Evolutionary conservation across 163 green algal species (phyloP).

Genomic region (Scenedesmus sp.): DNA sequence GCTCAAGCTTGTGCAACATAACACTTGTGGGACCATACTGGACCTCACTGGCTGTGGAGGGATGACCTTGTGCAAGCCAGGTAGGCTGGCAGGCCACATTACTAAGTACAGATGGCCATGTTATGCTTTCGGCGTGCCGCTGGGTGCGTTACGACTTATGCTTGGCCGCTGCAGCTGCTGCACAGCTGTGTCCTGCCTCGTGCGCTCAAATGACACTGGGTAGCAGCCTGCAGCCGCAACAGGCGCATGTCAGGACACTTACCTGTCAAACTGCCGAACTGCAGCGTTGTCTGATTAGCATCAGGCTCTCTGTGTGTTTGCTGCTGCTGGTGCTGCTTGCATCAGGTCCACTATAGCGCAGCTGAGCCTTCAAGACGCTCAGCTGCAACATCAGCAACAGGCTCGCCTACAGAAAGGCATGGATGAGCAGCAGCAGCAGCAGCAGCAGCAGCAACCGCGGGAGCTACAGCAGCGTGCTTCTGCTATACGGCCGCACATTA

Average conservation of each 20-base stretch:
- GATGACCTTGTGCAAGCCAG: background rate
- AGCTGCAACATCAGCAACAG: background rate
- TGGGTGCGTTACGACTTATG: background rate
- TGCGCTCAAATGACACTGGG: background rate
- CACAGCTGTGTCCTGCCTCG: slow-evolving; percentile 24
- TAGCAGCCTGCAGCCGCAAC: background rate
- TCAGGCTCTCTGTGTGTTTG: background rate
- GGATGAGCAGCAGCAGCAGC: background rate
- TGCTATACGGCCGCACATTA: background rate
- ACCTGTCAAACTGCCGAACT: background rate
- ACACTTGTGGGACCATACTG: background rate
- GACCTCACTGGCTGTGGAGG: background rate
- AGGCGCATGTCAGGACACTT: background rate
- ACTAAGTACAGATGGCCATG: background rate
- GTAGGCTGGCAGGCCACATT: background rate
- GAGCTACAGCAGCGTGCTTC: background rate
- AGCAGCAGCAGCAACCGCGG: background rate
- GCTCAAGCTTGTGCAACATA: background rate
- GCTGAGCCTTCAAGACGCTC: background rate
- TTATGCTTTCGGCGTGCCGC: background rate
- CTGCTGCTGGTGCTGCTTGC: slow-evolving; percentile 3
- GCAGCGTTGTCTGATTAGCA: background rate
- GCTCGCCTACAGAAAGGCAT: background rate
- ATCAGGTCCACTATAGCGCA: background rate
- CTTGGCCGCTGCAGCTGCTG: background rate